Evolutionary conservation across 371 early-diverging fungal species (phyloP), one percentile per base, ranked within the genome.

Genomic region (Nematocida sp.): DNA sequence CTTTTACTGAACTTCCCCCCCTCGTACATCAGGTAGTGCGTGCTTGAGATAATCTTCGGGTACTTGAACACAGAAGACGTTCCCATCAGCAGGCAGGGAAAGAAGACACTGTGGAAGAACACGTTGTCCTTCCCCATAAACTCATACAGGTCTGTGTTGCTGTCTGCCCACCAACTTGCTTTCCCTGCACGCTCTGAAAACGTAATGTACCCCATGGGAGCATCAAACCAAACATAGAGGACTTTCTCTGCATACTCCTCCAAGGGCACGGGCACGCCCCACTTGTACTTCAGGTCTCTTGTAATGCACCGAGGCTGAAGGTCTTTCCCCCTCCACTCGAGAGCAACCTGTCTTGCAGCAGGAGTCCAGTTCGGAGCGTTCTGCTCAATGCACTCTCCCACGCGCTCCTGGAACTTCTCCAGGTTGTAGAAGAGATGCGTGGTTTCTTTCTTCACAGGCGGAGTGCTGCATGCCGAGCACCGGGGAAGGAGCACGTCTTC

Each of bases 41-140:
- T 94, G 45, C 94, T 91, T 78, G 88, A 90, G 57, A 99, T 86
- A 80, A 90, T 90, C 83, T 94, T 88, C 57, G 74, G 63, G 27
- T 67, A 64, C 15, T 77, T 77, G 37, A 25, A 56, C 13, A 52
- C 4, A 4, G 50, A 46, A 1, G 87, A 86, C 7, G 93, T 89
- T 76, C 91, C 96, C 19, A 92, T 82, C 78, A 95, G 85, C 36
- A 89, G 84, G 65, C 87, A 88, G 31, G 99, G 99, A 89, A 98
- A 97, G 51, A 98, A 88, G 57, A 98, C 91, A 3, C 96, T 90
- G 83, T 99, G 99, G 90, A 99, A 99, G 40, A 95, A 92, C 13
- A 96, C 96, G 76, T 99, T 99, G 84, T 99, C 99, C 85, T 99
- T 99, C 80, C 99, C 99, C 99, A 99, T 98, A 83, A 99, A 99